These are phyloP conservation scores for Aspergillus piperis DNA, from an alignment of 2,329 filamentous ascomycete species.

Conservation along the genomic window DNA sequence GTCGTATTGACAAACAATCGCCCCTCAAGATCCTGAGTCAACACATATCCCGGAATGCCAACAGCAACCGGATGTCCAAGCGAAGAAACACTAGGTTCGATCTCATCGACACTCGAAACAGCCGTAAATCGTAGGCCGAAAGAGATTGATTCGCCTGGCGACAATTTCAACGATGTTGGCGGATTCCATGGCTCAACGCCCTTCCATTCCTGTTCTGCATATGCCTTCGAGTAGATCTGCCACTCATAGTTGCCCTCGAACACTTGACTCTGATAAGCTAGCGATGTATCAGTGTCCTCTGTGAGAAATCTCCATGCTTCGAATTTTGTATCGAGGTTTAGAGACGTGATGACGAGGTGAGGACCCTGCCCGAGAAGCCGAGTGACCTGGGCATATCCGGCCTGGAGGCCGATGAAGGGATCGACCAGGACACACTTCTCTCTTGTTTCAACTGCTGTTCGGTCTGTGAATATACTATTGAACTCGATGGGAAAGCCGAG, in stretches of 20 bases:
- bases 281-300: conserved; percentile 46
- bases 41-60: conserved; percentile 50
- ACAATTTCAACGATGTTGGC: conserved; percentile 50
- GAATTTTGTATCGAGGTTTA: conserved; percentile 49
- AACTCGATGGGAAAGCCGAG: conserved; percentile 62
- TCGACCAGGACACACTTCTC: conserved; percentile 58
- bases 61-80: conserved; percentile 38
- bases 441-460: conserved; percentile 52
- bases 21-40: conserved; percentile 51
- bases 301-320: conserved; percentile 58
- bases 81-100: conserved; percentile 49
- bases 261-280: conserved; percentile 54
- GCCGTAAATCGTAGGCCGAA: conserved; percentile 57
- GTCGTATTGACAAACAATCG: conserved; percentile 45
- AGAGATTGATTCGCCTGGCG: conserved; percentile 48
- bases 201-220: conserved; percentile 59
- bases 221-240: conserved; percentile 58
- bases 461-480: conserved; percentile 62
- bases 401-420: conserved; percentile 62
- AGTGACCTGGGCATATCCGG: conserved; percentile 58
- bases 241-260: conserved; percentile 65
- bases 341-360: conserved; percentile 57
- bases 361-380: conserved; percentile 56
- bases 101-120: conserved; percentile 43
- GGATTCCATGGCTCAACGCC: conserved; percentile 56